Conservation (phyloP, 495 filamentous ascomycete species). For the Penicillium cinerascens region DNA sequence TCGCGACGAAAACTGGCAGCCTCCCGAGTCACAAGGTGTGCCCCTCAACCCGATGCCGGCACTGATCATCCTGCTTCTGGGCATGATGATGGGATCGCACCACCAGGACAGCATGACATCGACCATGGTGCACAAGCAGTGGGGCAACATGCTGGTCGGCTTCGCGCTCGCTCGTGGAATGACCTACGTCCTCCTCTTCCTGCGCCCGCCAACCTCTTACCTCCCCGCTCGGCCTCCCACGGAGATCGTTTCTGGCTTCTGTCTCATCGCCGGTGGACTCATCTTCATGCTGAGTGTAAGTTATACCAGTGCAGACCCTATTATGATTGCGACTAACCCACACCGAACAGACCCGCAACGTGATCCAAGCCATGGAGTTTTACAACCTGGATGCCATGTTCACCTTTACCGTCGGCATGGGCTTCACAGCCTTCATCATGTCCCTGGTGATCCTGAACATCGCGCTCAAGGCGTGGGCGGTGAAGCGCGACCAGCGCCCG, state of each 20-base stretch:
- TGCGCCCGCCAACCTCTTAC: slow-evolving; percentile 78
- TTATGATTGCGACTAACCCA: background rate
- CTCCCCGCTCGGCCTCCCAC: slow-evolving; percentile 88
- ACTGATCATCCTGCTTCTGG: slow-evolving; percentile 78
- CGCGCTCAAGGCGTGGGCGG: slow-evolving; percentile 88
- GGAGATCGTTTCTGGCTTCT: slow-evolving; percentile 82
- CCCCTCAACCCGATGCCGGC: slow-evolving; percentile 89
- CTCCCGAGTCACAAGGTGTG: slow-evolving; percentile 65
- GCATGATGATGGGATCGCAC: slow-evolving; percentile 93
- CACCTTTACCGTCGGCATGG: slow-evolving; percentile 86
- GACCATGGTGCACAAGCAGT: slow-evolving; percentile 91
- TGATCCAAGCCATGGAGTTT: slow-evolving; percentile 70
- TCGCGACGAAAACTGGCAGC: slow-evolving; percentile 48
- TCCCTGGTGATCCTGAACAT: slow-evolving; percentile 74
- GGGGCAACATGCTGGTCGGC: slow-evolving; percentile 82
- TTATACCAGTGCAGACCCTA: slow-evolving; percentile 5
- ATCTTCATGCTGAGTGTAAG: slow-evolving; percentile 92
- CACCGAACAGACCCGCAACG: slow-evolving; percentile 58
- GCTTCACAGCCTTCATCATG: slow-evolving; percentile 79
- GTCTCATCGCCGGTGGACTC: slow-evolving; percentile 78
- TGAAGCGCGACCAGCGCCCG: slow-evolving; percentile 53
- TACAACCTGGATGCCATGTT: slow-evolving; percentile 81
- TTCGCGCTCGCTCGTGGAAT: slow-evolving; percentile 72
- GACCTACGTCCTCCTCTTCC: slow-evolving; percentile 76
- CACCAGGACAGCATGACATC: slow-evolving; percentile 81